phyloP scores from a whole-genome alignment of 2,329 filamentous ascomycete species.

The Pseudogymnoascus sp. region DNA sequence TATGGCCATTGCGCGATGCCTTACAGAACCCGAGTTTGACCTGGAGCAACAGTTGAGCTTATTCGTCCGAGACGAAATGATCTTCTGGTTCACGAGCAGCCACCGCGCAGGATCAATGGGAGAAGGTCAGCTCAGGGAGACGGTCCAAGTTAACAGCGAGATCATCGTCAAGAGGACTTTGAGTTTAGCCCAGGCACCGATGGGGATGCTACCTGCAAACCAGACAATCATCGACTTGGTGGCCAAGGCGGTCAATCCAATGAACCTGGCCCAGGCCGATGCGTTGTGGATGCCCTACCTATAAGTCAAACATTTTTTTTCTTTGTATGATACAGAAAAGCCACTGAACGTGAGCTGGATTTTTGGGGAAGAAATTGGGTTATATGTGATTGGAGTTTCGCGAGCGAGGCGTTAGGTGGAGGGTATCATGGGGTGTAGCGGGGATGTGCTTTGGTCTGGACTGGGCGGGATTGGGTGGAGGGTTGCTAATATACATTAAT shows the following conservation, averaged over 20 bases:
- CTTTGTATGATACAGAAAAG: background rate
- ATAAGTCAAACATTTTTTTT: constrained; percentile 33
- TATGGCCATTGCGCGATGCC: constrained; percentile 90
- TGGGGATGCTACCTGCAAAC: constrained; percentile 80
- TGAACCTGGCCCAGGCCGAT: constrained; percentile 80
- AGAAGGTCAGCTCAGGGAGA: constrained; percentile 58
- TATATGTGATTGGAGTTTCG: constrained; percentile 4
- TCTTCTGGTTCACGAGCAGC: constrained; percentile 83
- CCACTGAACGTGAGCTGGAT: background rate
- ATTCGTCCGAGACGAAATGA: constrained; percentile 96
- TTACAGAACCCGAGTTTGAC: constrained; percentile 81
- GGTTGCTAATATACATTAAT: constrained; percentile 6
- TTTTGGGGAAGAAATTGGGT: background rate
- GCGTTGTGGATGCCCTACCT: constrained; percentile 96
- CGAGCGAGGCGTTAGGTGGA: constrained; percentile 2
- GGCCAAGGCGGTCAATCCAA: constrained; percentile 84
- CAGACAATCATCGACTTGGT: constrained; percentile 95
- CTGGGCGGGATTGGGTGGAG: background rate
- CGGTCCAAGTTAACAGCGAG: constrained; percentile 78
- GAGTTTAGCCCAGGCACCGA: constrained; percentile 63
- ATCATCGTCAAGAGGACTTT: constrained; percentile 85
- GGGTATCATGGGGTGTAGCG: background rate
- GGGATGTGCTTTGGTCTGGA: background rate
- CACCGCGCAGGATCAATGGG: constrained; percentile 54
- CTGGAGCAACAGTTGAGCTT: constrained; percentile 91